These are phyloP conservation scores for Aspergillus sergii DNA, from an alignment of 2,329 filamentous ascomycete species.

Conservation along the genomic window DNA sequence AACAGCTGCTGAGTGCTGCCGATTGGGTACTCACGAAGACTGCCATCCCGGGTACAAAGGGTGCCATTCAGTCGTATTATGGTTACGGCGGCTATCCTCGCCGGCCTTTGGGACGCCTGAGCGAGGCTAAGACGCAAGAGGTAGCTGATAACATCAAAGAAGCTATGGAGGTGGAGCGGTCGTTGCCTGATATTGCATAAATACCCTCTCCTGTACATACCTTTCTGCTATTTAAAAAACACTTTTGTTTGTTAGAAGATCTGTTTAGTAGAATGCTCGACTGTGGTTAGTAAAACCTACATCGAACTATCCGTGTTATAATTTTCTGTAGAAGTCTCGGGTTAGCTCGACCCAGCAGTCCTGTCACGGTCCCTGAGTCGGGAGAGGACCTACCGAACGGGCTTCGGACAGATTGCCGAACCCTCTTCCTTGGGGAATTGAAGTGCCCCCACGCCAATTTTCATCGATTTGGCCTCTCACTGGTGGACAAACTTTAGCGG, in stretches of 20 bases:
- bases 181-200: constrained; percentile 40
- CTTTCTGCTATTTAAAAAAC: not conserved
- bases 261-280: not conserved
- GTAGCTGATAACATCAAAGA: constrained; percentile 39
- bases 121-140: constrained; percentile 31
- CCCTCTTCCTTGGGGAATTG: not conserved
- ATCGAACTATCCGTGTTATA: not conserved
- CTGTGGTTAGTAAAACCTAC: not conserved
- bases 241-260: not conserved
- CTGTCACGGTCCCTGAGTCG: not conserved
- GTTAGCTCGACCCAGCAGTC: not conserved
- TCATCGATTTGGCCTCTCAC: not conserved
- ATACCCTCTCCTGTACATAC: not conserved
- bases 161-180: constrained; percentile 38
- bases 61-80: constrained; percentile 78
- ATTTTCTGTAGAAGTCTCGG: not conserved
- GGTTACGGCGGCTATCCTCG: constrained; percentile 81
- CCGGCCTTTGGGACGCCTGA: constrained; percentile 54
- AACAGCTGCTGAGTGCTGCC: constrained; percentile 73
- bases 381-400: not conserved
- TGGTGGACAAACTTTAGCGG: constrained; percentile 4
- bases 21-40: constrained; percentile 86
- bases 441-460: constrained; percentile 1
- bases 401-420: not conserved
- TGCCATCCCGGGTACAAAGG: constrained; percentile 83